These are phyloP conservation scores for Dianthus caryophyllus DNA, from an alignment of 148 eudicot species.

Conservation along the genomic window DNA sequence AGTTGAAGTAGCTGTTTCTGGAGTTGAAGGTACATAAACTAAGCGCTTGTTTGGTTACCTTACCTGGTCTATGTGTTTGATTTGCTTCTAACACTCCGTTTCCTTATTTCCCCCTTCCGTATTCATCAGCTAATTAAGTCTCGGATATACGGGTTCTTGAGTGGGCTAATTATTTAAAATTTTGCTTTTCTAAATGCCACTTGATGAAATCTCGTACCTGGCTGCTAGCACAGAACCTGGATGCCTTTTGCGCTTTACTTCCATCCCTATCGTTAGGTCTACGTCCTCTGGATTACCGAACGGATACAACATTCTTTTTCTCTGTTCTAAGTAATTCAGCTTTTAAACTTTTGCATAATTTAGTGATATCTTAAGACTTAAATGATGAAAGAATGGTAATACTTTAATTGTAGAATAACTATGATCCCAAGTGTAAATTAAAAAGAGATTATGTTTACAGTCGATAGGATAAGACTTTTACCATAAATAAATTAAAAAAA, in stretches of 20 bases:
- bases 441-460: no score
- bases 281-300: background rate
- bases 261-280: background rate
- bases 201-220: background rate
- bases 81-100: background rate
- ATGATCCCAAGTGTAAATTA: no score
- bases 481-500: background rate
- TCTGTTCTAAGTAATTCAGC: no score
- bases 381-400: background rate
- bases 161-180: background rate
- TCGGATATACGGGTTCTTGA: background rate
- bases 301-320: no score
- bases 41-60: background rate
- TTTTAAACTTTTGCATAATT: no score
- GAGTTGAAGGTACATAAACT: conserved; percentile 62
- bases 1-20: conserved; percentile 98
- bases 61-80: background rate
- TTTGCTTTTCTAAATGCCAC: background rate
- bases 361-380: background rate
- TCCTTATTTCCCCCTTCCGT: background rate
- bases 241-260: background rate
- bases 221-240: background rate
- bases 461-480: no score
- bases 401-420: no score
- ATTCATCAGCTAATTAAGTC: background rate